These are phyloP conservation scores for Boletus reticulatus DNA, from an alignment of 768 basidiomycete genomes.

Conservation along the genomic window DNA sequence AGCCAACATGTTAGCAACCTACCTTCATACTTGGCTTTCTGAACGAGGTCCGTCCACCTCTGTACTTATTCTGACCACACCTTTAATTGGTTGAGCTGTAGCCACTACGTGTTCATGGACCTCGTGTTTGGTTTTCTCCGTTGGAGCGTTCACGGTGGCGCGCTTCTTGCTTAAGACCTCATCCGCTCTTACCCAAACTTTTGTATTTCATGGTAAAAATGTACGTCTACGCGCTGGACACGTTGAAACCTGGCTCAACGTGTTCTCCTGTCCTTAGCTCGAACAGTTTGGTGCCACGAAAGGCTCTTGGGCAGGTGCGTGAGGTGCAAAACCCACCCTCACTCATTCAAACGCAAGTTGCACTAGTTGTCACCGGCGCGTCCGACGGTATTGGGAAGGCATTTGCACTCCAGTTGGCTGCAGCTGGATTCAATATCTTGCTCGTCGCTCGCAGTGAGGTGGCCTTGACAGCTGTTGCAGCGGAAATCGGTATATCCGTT, in stretches of 20 bases:
- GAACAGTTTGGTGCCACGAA: constrained; percentile 78
- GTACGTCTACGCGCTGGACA: constrained; percentile 34
- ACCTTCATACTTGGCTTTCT: constrained; percentile 13
- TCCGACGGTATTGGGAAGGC: constrained; percentile 96
- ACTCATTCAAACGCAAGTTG: background rate
- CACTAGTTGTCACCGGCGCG: constrained; percentile 82
- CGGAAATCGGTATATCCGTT: constrained; percentile 62
- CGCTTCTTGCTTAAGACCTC: constrained; percentile 57
- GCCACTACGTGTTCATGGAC: constrained; percentile 34
- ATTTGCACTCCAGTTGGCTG: constrained; percentile 88
- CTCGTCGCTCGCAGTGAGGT: constrained; percentile 74
- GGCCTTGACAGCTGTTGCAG: constrained; percentile 60
- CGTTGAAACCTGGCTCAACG: background rate
- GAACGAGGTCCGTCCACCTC: background rate
- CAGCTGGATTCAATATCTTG: constrained; percentile 83
- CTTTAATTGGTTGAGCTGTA: background rate
- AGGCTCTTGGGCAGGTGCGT: constrained; percentile 80
- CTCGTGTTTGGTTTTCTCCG: constrained; percentile 33
- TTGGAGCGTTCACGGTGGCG: constrained; percentile 56
- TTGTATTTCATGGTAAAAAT: constrained; percentile 64
- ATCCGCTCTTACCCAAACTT: constrained; percentile 68
- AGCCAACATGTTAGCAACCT: constrained; percentile 4
- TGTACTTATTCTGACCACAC: background rate
- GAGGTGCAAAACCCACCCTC: background rate
- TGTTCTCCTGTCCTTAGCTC: constrained; percentile 44